These are phyloP conservation scores for Sarocladium oryzae DNA, from an alignment of 2,329 filamentous ascomycete species.

Conservation along the genomic window DNA sequence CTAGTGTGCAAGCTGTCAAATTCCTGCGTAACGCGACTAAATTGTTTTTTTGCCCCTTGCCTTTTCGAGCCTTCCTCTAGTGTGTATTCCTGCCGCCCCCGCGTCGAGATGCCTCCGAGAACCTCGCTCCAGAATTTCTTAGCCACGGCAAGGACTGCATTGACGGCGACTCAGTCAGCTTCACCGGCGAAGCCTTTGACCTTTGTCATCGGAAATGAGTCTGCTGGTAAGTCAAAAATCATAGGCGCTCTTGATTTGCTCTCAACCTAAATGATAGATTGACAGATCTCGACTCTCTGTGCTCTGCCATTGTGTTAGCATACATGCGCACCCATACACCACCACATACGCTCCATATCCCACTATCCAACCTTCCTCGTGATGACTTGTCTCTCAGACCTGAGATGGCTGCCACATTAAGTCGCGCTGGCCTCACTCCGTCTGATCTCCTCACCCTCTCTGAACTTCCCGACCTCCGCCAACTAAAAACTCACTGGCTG, in stretches of 20 bases:
- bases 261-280: not conserved
- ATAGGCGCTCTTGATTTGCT: no score
- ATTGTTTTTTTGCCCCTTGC: no score
- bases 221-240: conserved; percentile 52
- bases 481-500: conserved; percentile 59
- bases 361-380: conserved; percentile 63
- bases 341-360: conserved; percentile 56
- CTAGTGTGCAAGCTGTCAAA: no score
- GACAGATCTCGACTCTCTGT: conserved; percentile 73
- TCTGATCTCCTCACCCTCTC: conserved; percentile 58
- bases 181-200: conserved; percentile 44
- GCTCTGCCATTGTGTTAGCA: conserved; percentile 65
- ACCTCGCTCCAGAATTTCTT: conserved; percentile 45
- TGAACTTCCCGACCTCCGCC: conserved; percentile 41
- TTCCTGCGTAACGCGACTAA: no score
- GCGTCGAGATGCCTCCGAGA: conserved; percentile 23
- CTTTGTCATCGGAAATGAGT: conserved; percentile 62
- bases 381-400: conserved; percentile 65
- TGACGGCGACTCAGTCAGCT: conserved; percentile 33
- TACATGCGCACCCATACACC: conserved; percentile 61
- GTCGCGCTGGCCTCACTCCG: conserved; percentile 49
- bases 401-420: conserved; percentile 62
- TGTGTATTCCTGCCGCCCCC: no score
- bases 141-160: conserved; percentile 38
- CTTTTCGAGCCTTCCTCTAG: no score